Percentiles rank a stretch among this genome's conserved stretches.
phyloP scores from a whole-genome alignment of 495 filamentous ascomycete genomes.

The Lentithecium fluviatile region DNA sequence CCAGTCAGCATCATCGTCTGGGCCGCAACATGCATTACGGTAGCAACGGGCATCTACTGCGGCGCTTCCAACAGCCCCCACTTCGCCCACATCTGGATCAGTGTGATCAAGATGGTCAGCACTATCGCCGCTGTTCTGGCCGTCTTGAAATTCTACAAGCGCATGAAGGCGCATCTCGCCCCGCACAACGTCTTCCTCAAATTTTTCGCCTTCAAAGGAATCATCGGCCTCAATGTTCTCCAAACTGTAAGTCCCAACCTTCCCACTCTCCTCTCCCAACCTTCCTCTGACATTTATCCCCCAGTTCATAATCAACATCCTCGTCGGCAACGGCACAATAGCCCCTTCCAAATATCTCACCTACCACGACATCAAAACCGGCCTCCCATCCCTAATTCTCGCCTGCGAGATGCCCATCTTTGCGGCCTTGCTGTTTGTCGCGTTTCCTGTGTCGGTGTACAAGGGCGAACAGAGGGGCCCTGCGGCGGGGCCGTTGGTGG shows the following conservation, averaged over 20 bases:
- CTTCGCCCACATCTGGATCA: slow-evolving; percentile 31
- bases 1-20: slow-evolving; percentile 32
- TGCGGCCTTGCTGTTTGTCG: slow-evolving; percentile 17
- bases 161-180: slow-evolving; percentile 17
- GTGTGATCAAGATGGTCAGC: slow-evolving; percentile 24
- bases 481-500: not conserved
- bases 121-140: slow-evolving; percentile 31
- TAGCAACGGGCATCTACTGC: slow-evolving; percentile 26
- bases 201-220: slow-evolving; percentile 38
- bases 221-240: slow-evolving; percentile 36
- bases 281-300: not conserved
- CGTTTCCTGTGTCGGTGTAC: slow-evolving; percentile 18
- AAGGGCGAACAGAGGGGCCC: not conserved
- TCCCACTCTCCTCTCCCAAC: not conserved
- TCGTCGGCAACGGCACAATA: slow-evolving; percentile 16
- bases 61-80: slow-evolving; percentile 24
- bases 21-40: slow-evolving; percentile 13
- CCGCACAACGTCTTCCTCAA: slow-evolving; percentile 28
- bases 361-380: slow-evolving; percentile 22
- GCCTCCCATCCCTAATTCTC: slow-evolving; percentile 24
- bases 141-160: slow-evolving; percentile 34
- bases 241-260: slow-evolving; percentile 30
- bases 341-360: slow-evolving; percentile 22
- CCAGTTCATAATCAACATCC: slow-evolving; percentile 36
- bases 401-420: slow-evolving; percentile 31